Evolutionary conservation across 257 asterid genomes (phyloP).

Genomic region (Craterostigma plantagineum): DNA sequence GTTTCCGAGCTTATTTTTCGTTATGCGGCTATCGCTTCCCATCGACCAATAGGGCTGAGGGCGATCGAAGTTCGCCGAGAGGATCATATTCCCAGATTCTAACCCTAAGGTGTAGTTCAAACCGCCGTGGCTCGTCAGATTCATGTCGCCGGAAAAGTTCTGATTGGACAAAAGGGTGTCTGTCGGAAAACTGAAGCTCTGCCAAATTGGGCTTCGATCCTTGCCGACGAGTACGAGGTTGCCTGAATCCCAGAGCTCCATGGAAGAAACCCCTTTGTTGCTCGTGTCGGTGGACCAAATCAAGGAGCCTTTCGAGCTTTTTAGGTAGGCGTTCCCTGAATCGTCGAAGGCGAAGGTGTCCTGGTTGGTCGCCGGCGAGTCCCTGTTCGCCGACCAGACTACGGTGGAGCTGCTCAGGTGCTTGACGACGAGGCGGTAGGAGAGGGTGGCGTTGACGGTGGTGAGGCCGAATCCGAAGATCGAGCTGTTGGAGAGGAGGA

Average conservation of each 20-base stretch:
- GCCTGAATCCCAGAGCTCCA: conserved; percentile 58
- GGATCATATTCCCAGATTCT: conserved; percentile 52
- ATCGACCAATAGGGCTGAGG: conserved; percentile 85
- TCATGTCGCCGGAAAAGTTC: conserved; percentile 46
- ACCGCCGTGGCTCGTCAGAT: conserved; percentile 41
- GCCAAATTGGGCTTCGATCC: conserved; percentile 46
- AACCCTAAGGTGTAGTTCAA: conserved; percentile 62
- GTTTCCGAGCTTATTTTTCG: background rate
- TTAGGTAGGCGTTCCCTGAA: conserved; percentile 47
- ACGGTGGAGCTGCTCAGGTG: conserved; percentile 49
- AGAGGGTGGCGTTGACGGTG: conserved; percentile 39
- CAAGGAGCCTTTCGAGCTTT: conserved; percentile 21
- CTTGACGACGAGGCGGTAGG: conserved; percentile 49
- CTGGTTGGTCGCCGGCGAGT: conserved; percentile 31
- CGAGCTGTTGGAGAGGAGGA: conserved; percentile 56
- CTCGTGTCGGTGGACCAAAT: conserved; percentile 55
- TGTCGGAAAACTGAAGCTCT: conserved; percentile 66
- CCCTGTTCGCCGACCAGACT: conserved; percentile 81
- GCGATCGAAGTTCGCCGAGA: conserved; percentile 37
- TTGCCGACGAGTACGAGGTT: conserved; percentile 45
- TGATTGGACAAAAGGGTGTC: conserved; percentile 61
- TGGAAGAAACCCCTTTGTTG: conserved; percentile 47
- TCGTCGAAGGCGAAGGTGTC: conserved; percentile 43
- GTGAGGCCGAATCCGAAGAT: conserved; percentile 57
- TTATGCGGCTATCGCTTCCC: conserved; percentile 10